phyloP scores from a whole-genome alignment of 495 filamentous ascomycete species.

The Amphirosellinia nigrospora region DNA sequence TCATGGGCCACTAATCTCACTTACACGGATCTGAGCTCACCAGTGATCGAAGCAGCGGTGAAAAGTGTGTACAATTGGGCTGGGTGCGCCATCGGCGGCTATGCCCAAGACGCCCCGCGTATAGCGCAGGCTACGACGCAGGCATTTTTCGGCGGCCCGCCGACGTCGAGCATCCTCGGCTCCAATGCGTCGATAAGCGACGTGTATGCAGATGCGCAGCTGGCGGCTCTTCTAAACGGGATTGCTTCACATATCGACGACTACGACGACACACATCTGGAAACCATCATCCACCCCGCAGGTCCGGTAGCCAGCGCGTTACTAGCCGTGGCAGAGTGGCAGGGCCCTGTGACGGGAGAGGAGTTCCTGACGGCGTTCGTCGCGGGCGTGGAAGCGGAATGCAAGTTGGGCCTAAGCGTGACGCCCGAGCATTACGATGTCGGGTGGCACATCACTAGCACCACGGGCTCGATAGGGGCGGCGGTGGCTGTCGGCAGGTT shows the following conservation, averaged over 20 bases:
- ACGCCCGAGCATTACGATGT: slow-evolving; percentile 62
- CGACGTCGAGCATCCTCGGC: slow-evolving; percentile 53
- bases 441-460: slow-evolving; percentile 63
- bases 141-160: slow-evolving; percentile 51
- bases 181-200: slow-evolving; percentile 31
- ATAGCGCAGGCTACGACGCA: slow-evolving; percentile 48
- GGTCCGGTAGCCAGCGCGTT: slow-evolving; percentile 58
- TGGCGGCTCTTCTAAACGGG: slow-evolving; percentile 61
- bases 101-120: slow-evolving; percentile 51
- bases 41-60: slow-evolving; percentile 40
- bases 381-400: slow-evolving; percentile 58
- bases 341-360: slow-evolving; percentile 45
- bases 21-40: slow-evolving; percentile 40
- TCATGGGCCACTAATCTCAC: slow-evolving; percentile 47
- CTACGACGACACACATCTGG: slow-evolving; percentile 64
- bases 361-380: slow-evolving; percentile 59
- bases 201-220: slow-evolving; percentile 50
- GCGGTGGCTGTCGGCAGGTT: slow-evolving; percentile 57
- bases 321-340: slow-evolving; percentile 51
- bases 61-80: slow-evolving; percentile 59
- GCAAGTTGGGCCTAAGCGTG: slow-evolving; percentile 56
- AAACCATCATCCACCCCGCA: slow-evolving; percentile 62
- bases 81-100: slow-evolving; percentile 58
- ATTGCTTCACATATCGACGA: slow-evolving; percentile 63
- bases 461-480: slow-evolving; percentile 57